These are phyloP conservation scores for Microthlaspi erraticum DNA, from an alignment of 345 rosid genomes.

Conservation along the genomic window DNA sequence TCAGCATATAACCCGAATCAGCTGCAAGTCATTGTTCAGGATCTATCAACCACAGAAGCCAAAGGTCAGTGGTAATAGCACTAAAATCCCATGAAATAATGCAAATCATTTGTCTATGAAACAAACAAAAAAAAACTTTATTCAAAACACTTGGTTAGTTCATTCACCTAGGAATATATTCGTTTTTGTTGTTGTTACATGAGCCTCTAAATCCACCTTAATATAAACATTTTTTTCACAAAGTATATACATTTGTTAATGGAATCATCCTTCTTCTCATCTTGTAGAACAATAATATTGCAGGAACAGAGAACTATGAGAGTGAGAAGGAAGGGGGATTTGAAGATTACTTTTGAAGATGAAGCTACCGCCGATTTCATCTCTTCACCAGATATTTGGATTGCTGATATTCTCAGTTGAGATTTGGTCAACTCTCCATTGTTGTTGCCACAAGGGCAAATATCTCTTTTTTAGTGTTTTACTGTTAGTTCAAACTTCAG, in stretches of 20 bases:
- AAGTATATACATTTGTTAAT: slow-evolving; percentile 32
- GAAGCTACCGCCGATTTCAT: slow-evolving; percentile 18
- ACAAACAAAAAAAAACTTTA: no score
- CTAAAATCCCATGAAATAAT: slow-evolving; percentile 31
- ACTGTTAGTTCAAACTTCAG: slow-evolving; percentile 30
- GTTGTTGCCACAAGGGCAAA: slow-evolving; percentile 34
- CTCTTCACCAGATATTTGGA: slow-evolving; percentile 23
- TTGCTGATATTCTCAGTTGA: background rate
- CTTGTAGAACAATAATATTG: slow-evolving; percentile 45
- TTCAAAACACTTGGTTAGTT: slow-evolving; percentile 17
- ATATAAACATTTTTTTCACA: slow-evolving; percentile 19
- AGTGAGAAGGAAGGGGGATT: slow-evolving; percentile 73
- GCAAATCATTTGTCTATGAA: slow-evolving; percentile 1
- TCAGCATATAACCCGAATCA: slow-evolving; percentile 45
- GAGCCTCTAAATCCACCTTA: slow-evolving; percentile 21
- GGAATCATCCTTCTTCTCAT: slow-evolving; percentile 34
- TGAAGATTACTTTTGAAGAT: slow-evolving; percentile 79
- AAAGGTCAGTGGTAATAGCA: slow-evolving; percentile 55
- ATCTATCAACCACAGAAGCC: slow-evolving; percentile 55
- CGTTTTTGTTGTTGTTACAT: background rate
- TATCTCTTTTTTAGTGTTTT: slow-evolving; percentile 20
- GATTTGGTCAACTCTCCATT: no score
- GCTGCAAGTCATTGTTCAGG: slow-evolving; percentile 59
- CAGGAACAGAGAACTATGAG: slow-evolving; percentile 63
- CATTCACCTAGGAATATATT: slow-evolving; percentile 11